A percentile compares a stretch with the other conserved stretches of the same genome.
Evolutionary conservation across 208 protist genomes (phyloP).

Genomic region (Trypanosoma congolense): DNA sequence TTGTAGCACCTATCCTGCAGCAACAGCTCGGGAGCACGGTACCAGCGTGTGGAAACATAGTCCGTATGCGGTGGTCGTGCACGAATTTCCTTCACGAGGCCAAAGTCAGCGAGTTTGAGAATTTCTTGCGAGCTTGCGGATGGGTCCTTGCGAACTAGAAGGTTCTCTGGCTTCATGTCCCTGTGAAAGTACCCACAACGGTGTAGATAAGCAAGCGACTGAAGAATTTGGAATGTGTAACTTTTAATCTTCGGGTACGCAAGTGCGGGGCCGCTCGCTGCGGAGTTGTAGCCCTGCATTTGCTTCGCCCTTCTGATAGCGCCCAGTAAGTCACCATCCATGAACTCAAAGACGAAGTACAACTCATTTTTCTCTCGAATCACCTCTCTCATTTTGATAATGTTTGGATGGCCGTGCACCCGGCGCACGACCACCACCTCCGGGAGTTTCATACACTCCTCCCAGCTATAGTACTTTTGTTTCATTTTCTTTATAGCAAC

Average conservation of each 20-base stretch:
- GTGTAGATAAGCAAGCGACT: conserved; percentile 95
- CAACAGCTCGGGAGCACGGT: conserved; percentile 98
- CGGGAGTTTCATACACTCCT: conserved; percentile 94
- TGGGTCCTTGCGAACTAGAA: conserved; percentile 72
- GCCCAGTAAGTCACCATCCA: conserved; percentile 96
- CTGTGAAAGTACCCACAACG: conserved; percentile 95
- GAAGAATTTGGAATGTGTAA: conserved; percentile 90
- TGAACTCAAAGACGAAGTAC: conserved; percentile 97
- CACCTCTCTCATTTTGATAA: conserved; percentile 96
- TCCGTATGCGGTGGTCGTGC: conserved; percentile 87
- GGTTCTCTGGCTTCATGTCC: conserved; percentile 98
- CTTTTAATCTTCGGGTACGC: conserved; percentile 85
- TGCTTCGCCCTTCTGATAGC: conserved; percentile 93
- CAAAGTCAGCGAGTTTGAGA: conserved; percentile 95
- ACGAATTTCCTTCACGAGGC: conserved; percentile 59
- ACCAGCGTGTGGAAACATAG: conserved; percentile 98
- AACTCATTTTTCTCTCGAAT: conserved; percentile 95
- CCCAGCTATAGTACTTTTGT: conserved; percentile 95
- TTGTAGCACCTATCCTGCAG: conserved; percentile 93
- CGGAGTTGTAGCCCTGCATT: conserved; percentile 23
- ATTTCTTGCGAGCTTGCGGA: conserved; percentile 40
- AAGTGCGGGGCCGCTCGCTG: conserved; percentile 38
- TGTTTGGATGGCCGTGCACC: conserved; percentile 94
- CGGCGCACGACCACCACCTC: conserved; percentile 93
- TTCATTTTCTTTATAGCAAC: conserved; percentile 99